These are phyloP conservation scores for Plasmodium yoelii DNA, from an alignment of 169 alveolate species.

Conservation along the genomic window DNA sequence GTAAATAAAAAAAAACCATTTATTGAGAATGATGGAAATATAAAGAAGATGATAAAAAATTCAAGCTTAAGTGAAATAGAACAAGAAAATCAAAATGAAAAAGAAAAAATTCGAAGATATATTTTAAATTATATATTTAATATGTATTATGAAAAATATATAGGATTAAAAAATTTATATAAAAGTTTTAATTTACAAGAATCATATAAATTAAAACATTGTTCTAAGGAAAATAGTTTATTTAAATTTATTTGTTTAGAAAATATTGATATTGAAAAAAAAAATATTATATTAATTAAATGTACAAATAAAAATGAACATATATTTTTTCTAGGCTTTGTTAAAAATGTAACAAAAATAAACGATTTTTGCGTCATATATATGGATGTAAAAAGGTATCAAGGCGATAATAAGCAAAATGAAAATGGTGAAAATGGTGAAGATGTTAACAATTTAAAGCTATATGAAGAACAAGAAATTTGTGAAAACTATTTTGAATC, in stretches of 20 bases:
- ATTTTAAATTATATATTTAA: constrained; percentile 59
- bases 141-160: constrained; percentile 53
- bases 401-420: too few relatives aligned
- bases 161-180: constrained; percentile 43
- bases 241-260: constrained; percentile 29
- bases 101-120: constrained; percentile 25
- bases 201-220: constrained; percentile 40
- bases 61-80: neutral
- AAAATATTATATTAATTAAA: constrained; percentile 25
- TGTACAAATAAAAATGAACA: neutral
- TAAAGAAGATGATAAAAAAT: neutral
- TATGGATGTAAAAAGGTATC: constrained; percentile 53
- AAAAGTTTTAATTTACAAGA: constrained; percentile 41
- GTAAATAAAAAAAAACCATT: neutral
- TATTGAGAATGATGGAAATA: neutral
- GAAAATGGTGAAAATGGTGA: neutral
- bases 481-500: constrained; percentile 54
- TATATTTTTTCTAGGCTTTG: constrained; percentile 31
- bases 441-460: neutral
- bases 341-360: constrained; percentile 15
- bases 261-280: constrained; percentile 29
- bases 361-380: constrained; percentile 30
- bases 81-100: neutral
- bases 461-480: constrained; percentile 54
- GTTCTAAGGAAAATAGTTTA: constrained; percentile 14